These are phyloP conservation scores for Trichoderma sp. DNA, from an alignment of 2,329 filamentous ascomycete species.

Conservation along the genomic window DNA sequence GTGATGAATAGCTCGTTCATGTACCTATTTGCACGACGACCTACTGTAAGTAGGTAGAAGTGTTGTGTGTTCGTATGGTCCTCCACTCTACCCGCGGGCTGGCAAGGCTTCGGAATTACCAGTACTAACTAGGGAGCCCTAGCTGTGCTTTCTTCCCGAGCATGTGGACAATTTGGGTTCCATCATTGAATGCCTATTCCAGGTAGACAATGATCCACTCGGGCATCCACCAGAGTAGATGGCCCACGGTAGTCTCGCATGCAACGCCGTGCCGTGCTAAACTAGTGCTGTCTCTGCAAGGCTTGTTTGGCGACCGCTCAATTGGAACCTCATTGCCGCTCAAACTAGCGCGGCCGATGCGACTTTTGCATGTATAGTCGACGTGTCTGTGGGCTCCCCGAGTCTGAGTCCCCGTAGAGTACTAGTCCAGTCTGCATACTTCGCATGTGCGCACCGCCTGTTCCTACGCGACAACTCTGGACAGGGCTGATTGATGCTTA, in stretches of 20 bases:
- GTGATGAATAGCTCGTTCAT: slow-evolving; percentile 6
- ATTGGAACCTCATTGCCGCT: slow-evolving; percentile 32
- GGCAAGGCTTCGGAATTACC: slow-evolving; percentile 12
- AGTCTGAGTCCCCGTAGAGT: slow-evolving; percentile 7
- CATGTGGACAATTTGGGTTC: slow-evolving; percentile 28
- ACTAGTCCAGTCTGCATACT: slow-evolving; percentile 11
- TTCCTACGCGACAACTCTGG: slow-evolving; percentile 11
- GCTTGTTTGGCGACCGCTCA: slow-evolving; percentile 30
- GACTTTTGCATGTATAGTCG: slow-evolving; percentile 28
- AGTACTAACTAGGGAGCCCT: slow-evolving; percentile 13
- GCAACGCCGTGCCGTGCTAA: slow-evolving; percentile 26
- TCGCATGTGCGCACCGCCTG: slow-evolving; percentile 26
- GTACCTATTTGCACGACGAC: background rate
- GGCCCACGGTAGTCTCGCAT: slow-evolving; percentile 28
- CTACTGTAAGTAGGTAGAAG: too few relatives aligned
- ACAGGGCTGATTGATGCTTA: background rate
- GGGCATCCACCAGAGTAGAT: slow-evolving; percentile 23
- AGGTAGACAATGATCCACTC: slow-evolving; percentile 24
- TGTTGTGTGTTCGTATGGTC: background rate
- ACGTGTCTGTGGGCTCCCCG: slow-evolving; percentile 29
- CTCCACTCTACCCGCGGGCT: background rate
- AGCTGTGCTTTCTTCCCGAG: slow-evolving; percentile 26
- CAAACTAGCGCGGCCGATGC: slow-evolving; percentile 27
- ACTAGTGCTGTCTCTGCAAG: slow-evolving; percentile 20
- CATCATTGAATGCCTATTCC: slow-evolving; percentile 27